Evolutionary conservation across 23 red algal species (phyloP).

Genomic region (Porphyridium purpureum): DNA sequence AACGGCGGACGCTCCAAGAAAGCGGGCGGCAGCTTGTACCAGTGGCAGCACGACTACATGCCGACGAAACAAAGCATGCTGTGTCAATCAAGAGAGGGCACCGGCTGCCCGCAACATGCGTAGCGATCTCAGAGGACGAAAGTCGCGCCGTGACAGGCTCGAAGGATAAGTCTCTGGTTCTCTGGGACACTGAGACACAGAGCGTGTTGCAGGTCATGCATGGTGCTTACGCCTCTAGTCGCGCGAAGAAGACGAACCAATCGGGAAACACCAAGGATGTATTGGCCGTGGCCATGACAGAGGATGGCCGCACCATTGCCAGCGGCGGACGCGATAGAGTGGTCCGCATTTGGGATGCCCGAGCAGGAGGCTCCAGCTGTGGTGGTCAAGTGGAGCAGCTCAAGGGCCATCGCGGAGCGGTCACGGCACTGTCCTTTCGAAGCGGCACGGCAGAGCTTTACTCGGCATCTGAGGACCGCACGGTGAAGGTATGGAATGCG

Average conservation of each 20-base stretch:
- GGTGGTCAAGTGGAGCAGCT: constrained; percentile 7
- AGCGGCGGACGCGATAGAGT: constrained; percentile 30
- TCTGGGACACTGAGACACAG: constrained; percentile 54
- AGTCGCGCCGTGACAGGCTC: constrained; percentile 11
- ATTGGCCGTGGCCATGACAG: constrained; percentile 25
- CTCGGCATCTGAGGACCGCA: constrained; percentile 36
- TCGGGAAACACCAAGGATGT: constrained; percentile 6
- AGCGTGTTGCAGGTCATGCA: constrained; percentile 7
- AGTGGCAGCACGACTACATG: not conserved
- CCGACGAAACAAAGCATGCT: not conserved
- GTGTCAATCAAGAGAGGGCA: not conserved
- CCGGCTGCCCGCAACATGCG: constrained; percentile 4
- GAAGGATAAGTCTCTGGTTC: constrained; percentile 28
- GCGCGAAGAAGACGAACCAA: not conserved
- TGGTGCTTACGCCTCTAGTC: too few relatives aligned
- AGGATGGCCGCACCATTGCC: constrained; percentile 20
- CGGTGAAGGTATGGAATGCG: constrained; percentile 65
- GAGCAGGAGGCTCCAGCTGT: not conserved
- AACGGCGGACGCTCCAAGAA: too few relatives aligned
- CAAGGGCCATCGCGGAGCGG: constrained; percentile 39
- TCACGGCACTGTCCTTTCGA: constrained; percentile 27
- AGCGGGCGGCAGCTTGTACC: not conserved
- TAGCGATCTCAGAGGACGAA: not conserved
- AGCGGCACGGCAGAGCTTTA: constrained; percentile 28
- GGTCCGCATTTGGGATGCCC: constrained; percentile 48